Base-by-base conservation (phyloP, 768 basidiomycete species). In the Chalciporus chontae region DNA sequence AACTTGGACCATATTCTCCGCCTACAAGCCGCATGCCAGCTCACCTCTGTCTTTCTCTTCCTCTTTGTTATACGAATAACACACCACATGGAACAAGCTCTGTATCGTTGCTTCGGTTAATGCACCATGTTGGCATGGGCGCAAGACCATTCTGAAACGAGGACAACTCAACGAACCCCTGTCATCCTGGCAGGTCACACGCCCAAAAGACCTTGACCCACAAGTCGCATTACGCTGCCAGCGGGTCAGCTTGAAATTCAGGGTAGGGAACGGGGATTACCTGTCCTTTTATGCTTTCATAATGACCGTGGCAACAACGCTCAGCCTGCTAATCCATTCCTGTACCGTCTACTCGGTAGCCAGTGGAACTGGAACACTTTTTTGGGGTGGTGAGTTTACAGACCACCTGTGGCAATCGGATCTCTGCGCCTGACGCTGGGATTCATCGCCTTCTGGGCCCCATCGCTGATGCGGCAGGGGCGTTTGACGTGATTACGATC, bases 251-350 rank as follows among this genome's bases (percentile, higher is more conserved):
- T 32, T 55, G 40, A 66, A 58, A 55, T 60, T 61, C 64, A 65
- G 64, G 64, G 62, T 53, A 24, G n/a, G 2, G 10, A 47, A 50
- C 64, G 65, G 65, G 65, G 65, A 66, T 67, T 66, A 66, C 65
- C 54, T 55, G 39, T 58, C 58, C 36, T 46, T 48, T 64, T 45
- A 54, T 47, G 36, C 54, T 47, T 48, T 54, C 40, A 58, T 56
- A 53, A 57, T 57, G 24, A 53, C 38, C 51, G 52, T 64, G 63
- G 51, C 48, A 56, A 42, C 43, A 43, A 52, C 19, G 32, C 45
- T 45, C 36, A 14, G 37, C 46, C 19, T 37, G 40, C 44, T 53
- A 56, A 39, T 48, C 21, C 29, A 13, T 43, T 17, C 34, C 19
- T n/a, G 45, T 23, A n/a, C 26, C 50, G 39, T 29, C 8, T 14